phyloP scores from a whole-genome alignment of 305 asterid species.

The Fraxinus paxiana region DNA sequence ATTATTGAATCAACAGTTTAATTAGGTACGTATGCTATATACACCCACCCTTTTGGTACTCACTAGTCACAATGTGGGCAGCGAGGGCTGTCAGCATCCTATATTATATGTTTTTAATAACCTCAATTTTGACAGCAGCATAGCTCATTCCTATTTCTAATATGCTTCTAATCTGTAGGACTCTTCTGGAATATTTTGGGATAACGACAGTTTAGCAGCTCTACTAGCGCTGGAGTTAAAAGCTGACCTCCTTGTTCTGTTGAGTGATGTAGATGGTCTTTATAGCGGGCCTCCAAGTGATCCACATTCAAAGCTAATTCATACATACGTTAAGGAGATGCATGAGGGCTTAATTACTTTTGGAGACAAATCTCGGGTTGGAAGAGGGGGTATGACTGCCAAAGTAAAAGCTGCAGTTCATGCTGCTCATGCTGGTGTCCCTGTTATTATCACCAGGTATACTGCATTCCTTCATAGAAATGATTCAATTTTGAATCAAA shows the following conservation, averaged over 20 bases:
- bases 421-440: slow-evolving; percentile 58
- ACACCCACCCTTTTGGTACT: background rate
- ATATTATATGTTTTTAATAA: background rate
- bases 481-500: background rate
- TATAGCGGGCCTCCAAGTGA: slow-evolving; percentile 65
- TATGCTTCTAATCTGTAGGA: slow-evolving; percentile 37
- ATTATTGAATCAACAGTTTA: background rate
- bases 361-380: slow-evolving; percentile 68
- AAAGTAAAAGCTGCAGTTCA: slow-evolving; percentile 60
- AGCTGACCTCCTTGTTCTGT: slow-evolving; percentile 58
- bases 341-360: slow-evolving; percentile 46
- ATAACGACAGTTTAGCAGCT: slow-evolving; percentile 64
- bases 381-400: slow-evolving; percentile 72
- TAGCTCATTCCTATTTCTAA: background rate
- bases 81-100: background rate
- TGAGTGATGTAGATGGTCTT: slow-evolving; percentile 73
- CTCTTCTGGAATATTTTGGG: slow-evolving; percentile 71
- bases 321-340: slow-evolving; percentile 48
- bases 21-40: background rate
- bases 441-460: slow-evolving; percentile 64
- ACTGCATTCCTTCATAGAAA: slow-evolving; percentile 8
- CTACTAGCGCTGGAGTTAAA: slow-evolving; percentile 59
- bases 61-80: background rate
- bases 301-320: slow-evolving; percentile 49
- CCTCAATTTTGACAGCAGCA: background rate